These are phyloP conservation scores for Nemania serpens DNA, from an alignment of 2,329 filamentous ascomycete species.

Conservation along the genomic window DNA sequence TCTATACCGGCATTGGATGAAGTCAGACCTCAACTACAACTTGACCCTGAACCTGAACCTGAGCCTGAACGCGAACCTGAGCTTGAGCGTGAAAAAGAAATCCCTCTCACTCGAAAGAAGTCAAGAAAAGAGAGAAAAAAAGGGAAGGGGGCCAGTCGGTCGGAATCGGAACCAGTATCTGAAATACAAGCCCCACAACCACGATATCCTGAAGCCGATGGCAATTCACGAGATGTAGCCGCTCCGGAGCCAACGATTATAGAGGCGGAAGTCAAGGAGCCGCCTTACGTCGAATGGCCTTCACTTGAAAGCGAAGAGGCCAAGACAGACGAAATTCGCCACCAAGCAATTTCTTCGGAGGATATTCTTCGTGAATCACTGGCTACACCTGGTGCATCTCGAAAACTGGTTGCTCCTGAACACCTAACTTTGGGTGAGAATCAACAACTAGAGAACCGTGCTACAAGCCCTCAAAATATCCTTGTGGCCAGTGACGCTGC, in stretches of 20 bases:
- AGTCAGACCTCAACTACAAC: conserved; percentile 12
- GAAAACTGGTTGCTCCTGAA: conserved; percentile 22
- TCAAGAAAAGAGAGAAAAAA: conserved; percentile 47
- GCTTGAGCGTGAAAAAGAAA: conserved; percentile 18
- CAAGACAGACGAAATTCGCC: conserved; percentile 43
- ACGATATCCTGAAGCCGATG: conserved; percentile 17
- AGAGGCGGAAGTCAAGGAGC: conserved; percentile 20
- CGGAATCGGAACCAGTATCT: conserved; percentile 31
- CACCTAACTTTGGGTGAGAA: conserved; percentile 29
- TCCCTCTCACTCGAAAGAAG: conserved; percentile 37
- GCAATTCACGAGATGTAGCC: conserved; percentile 5
- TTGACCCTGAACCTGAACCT: conserved; percentile 11
- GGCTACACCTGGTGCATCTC: conserved; percentile 14
- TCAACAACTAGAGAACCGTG: neutral
- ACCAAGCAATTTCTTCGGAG: conserved; percentile 25
- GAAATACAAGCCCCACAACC: conserved; percentile 24
- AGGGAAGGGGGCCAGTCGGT: conserved; percentile 36
- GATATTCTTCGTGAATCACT: neutral
- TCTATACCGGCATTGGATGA: conserved; percentile 17
- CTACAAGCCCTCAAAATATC: conserved; percentile 30
- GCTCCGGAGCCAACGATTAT: conserved; percentile 2
- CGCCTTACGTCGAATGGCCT: conserved; percentile 31
- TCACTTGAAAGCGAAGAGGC: conserved; percentile 39
- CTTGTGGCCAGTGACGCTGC: conserved; percentile 37
- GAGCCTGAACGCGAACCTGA: conserved; percentile 22